phyloP scores from a whole-genome alignment of 2,329 filamentous ascomycete species.

The Fusarium brachygibbosum region DNA sequence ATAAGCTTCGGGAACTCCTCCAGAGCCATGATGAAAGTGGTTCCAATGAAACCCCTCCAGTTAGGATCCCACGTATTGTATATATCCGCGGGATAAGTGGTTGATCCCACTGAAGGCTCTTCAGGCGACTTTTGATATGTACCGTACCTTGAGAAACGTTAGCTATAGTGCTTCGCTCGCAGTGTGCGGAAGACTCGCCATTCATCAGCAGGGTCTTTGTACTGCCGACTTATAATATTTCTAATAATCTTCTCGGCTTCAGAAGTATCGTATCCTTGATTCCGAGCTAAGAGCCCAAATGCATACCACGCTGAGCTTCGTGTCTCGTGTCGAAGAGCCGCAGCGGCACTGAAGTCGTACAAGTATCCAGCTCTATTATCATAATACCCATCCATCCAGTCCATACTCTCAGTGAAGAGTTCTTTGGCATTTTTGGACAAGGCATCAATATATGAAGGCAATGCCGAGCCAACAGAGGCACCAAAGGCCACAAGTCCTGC shows the following conservation, averaged over 20 bases:
- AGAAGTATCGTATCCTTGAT: conserved; percentile 62
- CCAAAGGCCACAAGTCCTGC: not conserved
- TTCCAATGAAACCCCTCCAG: conserved; percentile 74
- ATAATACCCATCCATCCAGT: conserved; percentile 68
- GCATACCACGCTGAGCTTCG: conserved; percentile 71
- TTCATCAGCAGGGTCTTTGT: conserved; percentile 64
- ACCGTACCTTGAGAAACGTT: conserved; percentile 38
- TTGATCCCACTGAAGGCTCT: conserved; percentile 68
- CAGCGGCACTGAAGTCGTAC: conserved; percentile 61
- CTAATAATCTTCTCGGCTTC: conserved; percentile 67
- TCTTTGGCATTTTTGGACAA: conserved; percentile 26
- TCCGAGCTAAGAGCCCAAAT: conserved; percentile 68
- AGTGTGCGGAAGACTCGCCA: conserved; percentile 59
- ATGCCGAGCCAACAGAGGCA: not conserved
- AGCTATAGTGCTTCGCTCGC: fast-evolving
- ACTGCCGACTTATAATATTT: conserved; percentile 67
- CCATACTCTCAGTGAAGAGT: conserved; percentile 57
- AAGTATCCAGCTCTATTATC: conserved; percentile 66
- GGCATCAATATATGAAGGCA: conserved; percentile 3
- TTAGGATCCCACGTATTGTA: conserved; percentile 74
- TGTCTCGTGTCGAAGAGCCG: conserved; percentile 68
- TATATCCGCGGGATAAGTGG: conserved; percentile 63
- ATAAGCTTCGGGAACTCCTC: conserved; percentile 69
- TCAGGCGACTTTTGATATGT: conserved; percentile 69
- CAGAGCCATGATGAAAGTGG: conserved; percentile 68